Percentiles rank a stretch among this genome's conserved stretches.
Conservation (phyloP, 2,329 filamentous ascomycete genomes). For the Fusarium cicatricum region DNA sequence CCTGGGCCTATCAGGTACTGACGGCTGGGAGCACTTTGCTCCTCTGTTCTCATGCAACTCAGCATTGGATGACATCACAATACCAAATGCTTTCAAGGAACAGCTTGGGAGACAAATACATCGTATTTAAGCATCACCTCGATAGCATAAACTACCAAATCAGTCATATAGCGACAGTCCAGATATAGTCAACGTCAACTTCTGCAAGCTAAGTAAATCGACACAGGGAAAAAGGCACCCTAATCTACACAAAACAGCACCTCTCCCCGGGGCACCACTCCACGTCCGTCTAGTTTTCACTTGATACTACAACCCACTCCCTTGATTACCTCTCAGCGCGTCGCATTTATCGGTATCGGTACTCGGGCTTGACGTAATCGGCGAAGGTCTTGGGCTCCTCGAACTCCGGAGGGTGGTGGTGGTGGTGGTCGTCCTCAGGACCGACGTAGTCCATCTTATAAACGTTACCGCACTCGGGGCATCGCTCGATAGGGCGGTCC, state of each 20-base stretch:
- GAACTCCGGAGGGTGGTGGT: conserved; percentile 67
- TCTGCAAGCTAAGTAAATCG: conserved; percentile 46
- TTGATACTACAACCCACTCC: conserved; percentile 35
- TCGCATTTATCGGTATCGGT: conserved; percentile 71
- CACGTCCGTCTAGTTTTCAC: conserved; percentile 37
- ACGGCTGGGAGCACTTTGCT: not conserved
- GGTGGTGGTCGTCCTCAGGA: conserved; percentile 76
- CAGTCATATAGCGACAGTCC: conserved; percentile 1
- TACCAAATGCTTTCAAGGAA: not conserved
- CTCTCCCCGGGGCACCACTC: conserved; percentile 36
- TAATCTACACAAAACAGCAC: conserved; percentile 53
- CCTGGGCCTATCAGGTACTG: not conserved
- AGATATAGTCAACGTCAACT: conserved; percentile 38
- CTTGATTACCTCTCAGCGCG: conserved; percentile 24
- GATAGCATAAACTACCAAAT: conserved; percentile 1
- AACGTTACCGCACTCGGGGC: conserved; percentile 94
- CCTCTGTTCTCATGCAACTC: not conserved
- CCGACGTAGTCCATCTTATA: conserved; percentile 99
- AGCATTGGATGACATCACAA: conserved; percentile 31
- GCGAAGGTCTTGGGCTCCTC: conserved; percentile 96
- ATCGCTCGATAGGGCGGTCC: conserved; percentile 91
- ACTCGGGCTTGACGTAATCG: conserved; percentile 94
- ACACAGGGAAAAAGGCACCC: conserved; percentile 48
- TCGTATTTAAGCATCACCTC: not conserved
- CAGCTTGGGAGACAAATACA: not conserved